Evolutionary conservation across 768 basidiomycete species (phyloP).

Genomic region (Amanita phalloides): DNA sequence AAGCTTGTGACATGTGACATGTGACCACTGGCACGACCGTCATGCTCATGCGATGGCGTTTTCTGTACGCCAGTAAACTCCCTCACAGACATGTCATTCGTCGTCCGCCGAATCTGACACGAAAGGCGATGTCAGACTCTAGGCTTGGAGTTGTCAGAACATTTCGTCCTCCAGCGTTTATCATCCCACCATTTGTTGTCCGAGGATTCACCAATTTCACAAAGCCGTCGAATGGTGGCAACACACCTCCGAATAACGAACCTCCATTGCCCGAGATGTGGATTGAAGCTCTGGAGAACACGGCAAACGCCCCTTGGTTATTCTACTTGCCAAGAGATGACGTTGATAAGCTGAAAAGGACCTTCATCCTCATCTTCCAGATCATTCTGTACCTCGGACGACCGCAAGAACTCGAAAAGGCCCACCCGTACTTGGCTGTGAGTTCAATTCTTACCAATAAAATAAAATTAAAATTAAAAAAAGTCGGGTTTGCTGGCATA

Average conservation of each 20-base stretch:
- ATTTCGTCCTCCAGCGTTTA: not conserved
- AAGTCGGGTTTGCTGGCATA: not conserved
- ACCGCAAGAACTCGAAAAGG: slow-evolving; percentile 8
- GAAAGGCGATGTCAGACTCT: not conserved
- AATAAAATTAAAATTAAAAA: too few species aligned
- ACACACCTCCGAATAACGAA: not conserved
- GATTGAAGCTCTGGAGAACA: slow-evolving; percentile 15
- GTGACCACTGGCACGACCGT: too few species aligned
- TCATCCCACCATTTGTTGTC: not conserved
- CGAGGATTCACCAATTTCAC: not conserved
- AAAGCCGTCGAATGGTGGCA: not conserved
- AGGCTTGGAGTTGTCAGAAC: not conserved
- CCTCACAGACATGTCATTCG: too few species aligned
- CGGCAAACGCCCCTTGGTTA: slow-evolving; percentile 15
- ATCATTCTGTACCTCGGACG: slow-evolving; percentile 16
- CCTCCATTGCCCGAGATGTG: slow-evolving; percentile 3
- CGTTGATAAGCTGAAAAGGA: slow-evolving; percentile 10
- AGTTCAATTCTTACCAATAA: not conserved
- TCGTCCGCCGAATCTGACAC: not conserved
- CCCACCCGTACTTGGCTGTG: slow-evolving; percentile 13
- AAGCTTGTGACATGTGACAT: too few species aligned
- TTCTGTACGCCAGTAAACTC: too few species aligned
- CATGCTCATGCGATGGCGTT: too few species aligned
- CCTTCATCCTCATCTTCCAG: slow-evolving; percentile 16
- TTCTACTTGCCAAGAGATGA: slow-evolving; percentile 9